Percentiles rank a stretch among this genome's conserved stretches.
These are phyloP conservation scores for Favolaschia claudopus DNA, from an alignment of 768 basidiomycete species.

Conservation along the genomic window DNA sequence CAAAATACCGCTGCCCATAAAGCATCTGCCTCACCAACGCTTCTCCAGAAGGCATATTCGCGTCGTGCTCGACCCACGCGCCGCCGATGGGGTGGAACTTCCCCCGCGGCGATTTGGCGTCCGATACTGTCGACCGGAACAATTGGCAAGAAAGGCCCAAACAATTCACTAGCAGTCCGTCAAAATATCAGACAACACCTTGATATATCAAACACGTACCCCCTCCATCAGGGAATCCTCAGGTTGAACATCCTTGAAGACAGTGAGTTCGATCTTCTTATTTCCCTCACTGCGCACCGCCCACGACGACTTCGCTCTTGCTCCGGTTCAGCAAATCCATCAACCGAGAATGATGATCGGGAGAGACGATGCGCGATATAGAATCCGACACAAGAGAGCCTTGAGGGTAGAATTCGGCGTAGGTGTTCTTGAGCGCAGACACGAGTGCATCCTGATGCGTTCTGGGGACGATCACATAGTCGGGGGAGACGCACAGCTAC, in stretches of 20 bases:
- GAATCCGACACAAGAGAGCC: conserved; percentile 53
- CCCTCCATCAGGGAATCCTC: conserved; percentile 69
- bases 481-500: conserved; percentile 69
- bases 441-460: conserved; percentile 56
- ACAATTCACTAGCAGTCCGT: conserved; percentile 61
- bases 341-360: conserved; percentile 62
- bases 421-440: conserved; percentile 49
- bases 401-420: conserved; percentile 59
- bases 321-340: conserved; percentile 59
- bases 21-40: too few species aligned
- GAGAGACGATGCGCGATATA: conserved; percentile 61
- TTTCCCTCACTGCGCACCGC: conserved; percentile 54
- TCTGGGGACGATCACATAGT: conserved; percentile 50
- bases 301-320: conserved; percentile 62
- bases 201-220: conserved; percentile 43
- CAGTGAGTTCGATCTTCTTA: conserved; percentile 63
- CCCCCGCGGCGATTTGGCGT: too few species aligned
- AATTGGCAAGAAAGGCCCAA: conserved; percentile 76
- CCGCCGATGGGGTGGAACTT: too few species aligned
- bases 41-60: too few species aligned
- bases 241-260: conserved; percentile 60
- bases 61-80: too few species aligned
- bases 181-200: not conserved
- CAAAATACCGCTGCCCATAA: too few species aligned
- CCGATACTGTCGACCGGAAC: conserved; percentile 61